Evolutionary conservation across 2,329 filamentous ascomycete species (phyloP).

Genomic region (Colletotrichum shisoi): DNA sequence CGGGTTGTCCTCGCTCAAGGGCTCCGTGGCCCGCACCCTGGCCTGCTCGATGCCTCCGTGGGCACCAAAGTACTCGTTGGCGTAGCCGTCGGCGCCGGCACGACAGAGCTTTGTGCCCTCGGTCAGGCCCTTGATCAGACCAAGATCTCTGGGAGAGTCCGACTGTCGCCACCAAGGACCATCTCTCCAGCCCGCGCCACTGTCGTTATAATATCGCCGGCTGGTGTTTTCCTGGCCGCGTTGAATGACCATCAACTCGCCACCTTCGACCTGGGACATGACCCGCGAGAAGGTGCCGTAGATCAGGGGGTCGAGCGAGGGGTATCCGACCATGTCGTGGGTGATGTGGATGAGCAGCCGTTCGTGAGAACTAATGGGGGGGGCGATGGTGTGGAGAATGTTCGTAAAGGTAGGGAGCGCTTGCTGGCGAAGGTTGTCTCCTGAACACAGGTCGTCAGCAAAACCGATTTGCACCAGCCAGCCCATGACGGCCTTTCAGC

Average conservation of each 20-base stretch:
- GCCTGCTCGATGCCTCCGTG: slow-evolving; percentile 82
- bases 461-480: background rate
- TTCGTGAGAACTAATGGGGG: slow-evolving; percentile 96
- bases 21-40: slow-evolving; percentile 79
- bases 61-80: slow-evolving; percentile 80
- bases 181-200: slow-evolving; percentile 80
- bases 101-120: slow-evolving; percentile 92
- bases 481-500: background rate
- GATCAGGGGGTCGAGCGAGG: slow-evolving; percentile 90
- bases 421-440: slow-evolving; percentile 83
- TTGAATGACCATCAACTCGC: slow-evolving; percentile 92
- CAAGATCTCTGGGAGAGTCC: slow-evolving; percentile 75
- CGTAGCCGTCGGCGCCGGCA: slow-evolving; percentile 87
- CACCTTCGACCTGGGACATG: slow-evolving; percentile 99
- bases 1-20: slow-evolving; percentile 83
- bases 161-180: slow-evolving; percentile 93
- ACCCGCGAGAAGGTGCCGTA: slow-evolving; percentile 91
- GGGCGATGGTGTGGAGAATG: slow-evolving; percentile 92
- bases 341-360: slow-evolving; percentile 96
- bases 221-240: slow-evolving; percentile 85
- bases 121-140: slow-evolving; percentile 77
- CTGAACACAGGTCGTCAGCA: slow-evolving; percentile 55
- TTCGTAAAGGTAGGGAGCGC: slow-evolving; percentile 95
- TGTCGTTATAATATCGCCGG: slow-evolving; percentile 68
- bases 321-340: slow-evolving; percentile 93